These are phyloP conservation scores for Microglena sp. DNA, from an alignment of 139 green algal species.

Conservation along the genomic window DNA sequence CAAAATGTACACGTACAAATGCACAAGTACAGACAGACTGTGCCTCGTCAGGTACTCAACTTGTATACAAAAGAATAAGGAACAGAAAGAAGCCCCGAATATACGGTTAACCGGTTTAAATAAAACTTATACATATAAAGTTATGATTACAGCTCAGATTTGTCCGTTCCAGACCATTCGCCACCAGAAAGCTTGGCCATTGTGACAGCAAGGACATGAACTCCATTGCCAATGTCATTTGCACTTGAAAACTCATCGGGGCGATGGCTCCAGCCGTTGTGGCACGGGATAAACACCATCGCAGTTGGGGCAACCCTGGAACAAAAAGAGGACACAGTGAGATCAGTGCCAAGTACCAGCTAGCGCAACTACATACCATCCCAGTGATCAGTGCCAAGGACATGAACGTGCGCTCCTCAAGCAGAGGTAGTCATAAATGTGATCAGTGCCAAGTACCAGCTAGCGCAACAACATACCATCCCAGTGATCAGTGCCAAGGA, in stretches of 20 bases:
- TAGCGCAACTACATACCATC: not conserved
- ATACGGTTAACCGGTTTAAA: no score
- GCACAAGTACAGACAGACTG: no score
- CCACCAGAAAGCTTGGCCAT: conserved; percentile 48
- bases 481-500: no score
- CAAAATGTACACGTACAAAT: no score
- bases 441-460: not conserved
- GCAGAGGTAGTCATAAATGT: not conserved
- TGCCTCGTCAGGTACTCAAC: no score
- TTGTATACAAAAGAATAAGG: no score
- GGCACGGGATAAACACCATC: conserved; percentile 97
- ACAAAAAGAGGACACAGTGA: not conserved
- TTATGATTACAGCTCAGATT: conserved; percentile 14
- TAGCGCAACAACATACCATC: not conserved
- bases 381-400: no score
- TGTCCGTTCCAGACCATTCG: conserved; percentile 12
- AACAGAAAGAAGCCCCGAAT: no score
- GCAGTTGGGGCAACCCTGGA: conserved; percentile 58
- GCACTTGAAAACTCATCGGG: conserved; percentile 81
- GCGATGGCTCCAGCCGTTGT: conserved; percentile 70
- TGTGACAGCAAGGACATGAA: conserved; percentile 52
- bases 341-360: not conserved
- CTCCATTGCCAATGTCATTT: conserved; percentile 50
- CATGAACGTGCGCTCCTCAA: no score
- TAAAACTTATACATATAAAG: no score